These are phyloP conservation scores for Hortiboletus flavorubellus DNA, from an alignment of 768 basidiomycete genomes.

Conservation along the genomic window DNA sequence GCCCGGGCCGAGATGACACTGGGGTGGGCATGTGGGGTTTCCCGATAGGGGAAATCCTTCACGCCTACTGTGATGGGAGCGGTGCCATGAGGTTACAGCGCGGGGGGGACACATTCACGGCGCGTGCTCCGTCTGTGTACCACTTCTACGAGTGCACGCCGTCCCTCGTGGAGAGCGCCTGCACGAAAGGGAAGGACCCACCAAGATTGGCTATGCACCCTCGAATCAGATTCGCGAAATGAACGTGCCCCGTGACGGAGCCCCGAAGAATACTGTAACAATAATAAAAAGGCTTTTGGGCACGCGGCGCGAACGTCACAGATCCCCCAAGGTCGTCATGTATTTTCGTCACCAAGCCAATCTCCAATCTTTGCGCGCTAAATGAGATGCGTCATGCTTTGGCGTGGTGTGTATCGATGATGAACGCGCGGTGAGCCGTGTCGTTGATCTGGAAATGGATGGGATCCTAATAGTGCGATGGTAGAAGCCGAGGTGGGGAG, in stretches of 20 bases:
- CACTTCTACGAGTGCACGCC: neutral
- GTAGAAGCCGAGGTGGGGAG: slow-evolving; percentile 7
- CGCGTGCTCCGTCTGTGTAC: neutral
- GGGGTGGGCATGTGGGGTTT: slow-evolving; percentile 5
- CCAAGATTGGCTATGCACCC: slow-evolving; percentile 23
- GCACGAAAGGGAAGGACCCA: slow-evolving; percentile 1
- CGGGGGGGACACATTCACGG: slow-evolving; percentile 11
- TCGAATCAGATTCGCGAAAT: slow-evolving; percentile 24
- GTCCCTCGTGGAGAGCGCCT: slow-evolving; percentile 1
- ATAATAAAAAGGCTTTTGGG: neutral
- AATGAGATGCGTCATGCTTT: slow-evolving; percentile 23
- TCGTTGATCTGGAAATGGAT: neutral
- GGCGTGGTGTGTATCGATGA: slow-evolving; percentile 15
- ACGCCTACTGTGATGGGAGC: slow-evolving; percentile 1
- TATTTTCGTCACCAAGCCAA: slow-evolving; percentile 8
- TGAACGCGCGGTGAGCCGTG: neutral
- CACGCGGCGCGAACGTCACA: slow-evolving; percentile 19
- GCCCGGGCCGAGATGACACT: neutral
- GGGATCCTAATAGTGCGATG: neutral
- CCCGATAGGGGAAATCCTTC: neutral
- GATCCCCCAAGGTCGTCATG: slow-evolving; percentile 1
- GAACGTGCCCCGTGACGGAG: slow-evolving; percentile 13
- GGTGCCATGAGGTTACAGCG: slow-evolving; percentile 20
- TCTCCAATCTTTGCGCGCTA: slow-evolving; percentile 8
- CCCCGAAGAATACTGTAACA: neutral